Evolutionary conservation across 371 early-diverging fungal genomes (phyloP).

Genomic region (Blakeslea trispora): DNA sequence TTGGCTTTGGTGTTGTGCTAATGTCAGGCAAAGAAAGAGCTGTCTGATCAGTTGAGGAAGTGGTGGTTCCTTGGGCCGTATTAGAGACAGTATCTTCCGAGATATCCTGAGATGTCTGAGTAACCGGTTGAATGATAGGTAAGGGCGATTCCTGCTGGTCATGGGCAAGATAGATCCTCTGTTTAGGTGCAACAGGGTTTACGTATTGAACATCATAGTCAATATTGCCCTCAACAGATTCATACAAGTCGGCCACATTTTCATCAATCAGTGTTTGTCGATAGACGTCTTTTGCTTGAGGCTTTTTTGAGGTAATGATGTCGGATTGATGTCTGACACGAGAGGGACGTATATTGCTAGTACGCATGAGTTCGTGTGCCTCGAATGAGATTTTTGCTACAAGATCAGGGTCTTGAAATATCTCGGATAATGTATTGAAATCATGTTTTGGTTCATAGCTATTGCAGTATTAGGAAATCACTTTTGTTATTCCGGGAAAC

Average conservation of each 20-base stretch:
- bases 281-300: slow-evolving; percentile 47
- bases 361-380: neutral
- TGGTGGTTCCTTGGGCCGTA: neutral
- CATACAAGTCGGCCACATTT: slow-evolving; percentile 11
- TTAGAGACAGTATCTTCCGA: slow-evolving; percentile 11
- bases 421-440: slow-evolving; percentile 10
- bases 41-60: too few species aligned
- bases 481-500: neutral
- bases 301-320: slow-evolving; percentile 17
- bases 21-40: too few species aligned
- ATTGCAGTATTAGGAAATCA: too few species aligned
- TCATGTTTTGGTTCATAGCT: slow-evolving; percentile 6
- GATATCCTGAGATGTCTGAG: neutral
- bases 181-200: slow-evolving; percentile 34
- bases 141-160: slow-evolving; percentile 1
- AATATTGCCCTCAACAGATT: slow-evolving; percentile 9
- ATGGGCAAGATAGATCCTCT: slow-evolving; percentile 13
- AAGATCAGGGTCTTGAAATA: slow-evolving; percentile 29
- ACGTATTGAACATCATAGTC: slow-evolving; percentile 12
- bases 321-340: slow-evolving; percentile 10
- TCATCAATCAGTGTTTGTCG: slow-evolving; percentile 27
- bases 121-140: neutral
- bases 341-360: neutral
- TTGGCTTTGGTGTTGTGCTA: slow-evolving; percentile 34
- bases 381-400: slow-evolving; percentile 11